Evolutionary conservation across 1,139 yeast species (phyloP), one percentile per base, ranked within the genome.

Genomic region (Eremothecium cymbalariae): DNA sequence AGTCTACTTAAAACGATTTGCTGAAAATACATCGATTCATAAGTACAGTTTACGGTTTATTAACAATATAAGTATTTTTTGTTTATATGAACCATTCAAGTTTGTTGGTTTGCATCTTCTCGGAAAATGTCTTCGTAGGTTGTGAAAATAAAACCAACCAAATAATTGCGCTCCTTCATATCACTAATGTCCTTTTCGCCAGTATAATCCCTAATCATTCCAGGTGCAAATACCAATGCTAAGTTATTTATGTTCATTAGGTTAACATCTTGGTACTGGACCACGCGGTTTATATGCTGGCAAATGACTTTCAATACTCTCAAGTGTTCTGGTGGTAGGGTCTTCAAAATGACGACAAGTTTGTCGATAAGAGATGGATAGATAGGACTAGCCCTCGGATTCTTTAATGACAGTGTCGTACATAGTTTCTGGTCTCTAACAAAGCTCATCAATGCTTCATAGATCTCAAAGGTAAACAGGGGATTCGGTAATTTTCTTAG

Each of bases 201-300:
- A 17, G 77, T 70, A 41, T 68, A 65, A 47, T 86, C 95, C 41
- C 96, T 67, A 0, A 86, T 82, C 34, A 90, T 64, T 3, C 97
- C 86, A 2, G 99, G 98, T 0, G 97, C 95, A 67, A 90, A 90
- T 12, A 90, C 95, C 33, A 93, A 90, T 1, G 95, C 81, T 39
- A 93, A 60, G 50, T 93, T 86, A 55, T 77, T 76, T 45, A 72
- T 64, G 20, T 74, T 83, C 99, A 90, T 90, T 55, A 83, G 67
- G 50, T 81, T 83, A 25, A 61, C 55, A 12, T 59, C 56, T 27
- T 70, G 64, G 52, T 65, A 63, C 6, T 63, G 57, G 34, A 69
- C 68, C 19, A 83, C 72, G 41, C 70, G 61, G 30, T 70, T 65
- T 45, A 90, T 65, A 62, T 90, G 98, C 37, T 64, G 63, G 38